These are phyloP conservation scores for Metschnikowia cubensis DNA, from an alignment of 805 yeast genomes.

Conservation along the genomic window DNA sequence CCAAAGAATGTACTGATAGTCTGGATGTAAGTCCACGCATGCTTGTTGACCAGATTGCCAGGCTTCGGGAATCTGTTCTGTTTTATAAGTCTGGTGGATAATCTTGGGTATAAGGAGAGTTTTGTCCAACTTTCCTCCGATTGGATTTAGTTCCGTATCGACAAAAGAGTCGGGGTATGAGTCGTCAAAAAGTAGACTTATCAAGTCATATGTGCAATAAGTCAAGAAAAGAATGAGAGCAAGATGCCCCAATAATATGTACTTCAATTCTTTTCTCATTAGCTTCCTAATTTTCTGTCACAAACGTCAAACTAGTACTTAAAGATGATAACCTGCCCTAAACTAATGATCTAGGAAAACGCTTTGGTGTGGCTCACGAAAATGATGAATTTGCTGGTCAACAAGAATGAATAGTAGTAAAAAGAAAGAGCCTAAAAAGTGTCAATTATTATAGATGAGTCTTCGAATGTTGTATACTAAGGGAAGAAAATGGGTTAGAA, in stretches of 20 bases:
- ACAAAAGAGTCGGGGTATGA: constrained; percentile 59
- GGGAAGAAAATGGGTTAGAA: background rate
- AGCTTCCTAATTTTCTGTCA: background rate
- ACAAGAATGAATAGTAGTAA: background rate
- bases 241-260: constrained; percentile 56
- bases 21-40: constrained; percentile 78
- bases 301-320: background rate
- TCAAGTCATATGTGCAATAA: constrained; percentile 68
- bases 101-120: constrained; percentile 77
- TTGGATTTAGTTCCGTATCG: constrained; percentile 59
- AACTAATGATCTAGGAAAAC: background rate
- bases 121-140: constrained; percentile 37
- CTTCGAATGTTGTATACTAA: background rate
- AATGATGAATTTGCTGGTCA: background rate
- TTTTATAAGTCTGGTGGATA: constrained; percentile 90
- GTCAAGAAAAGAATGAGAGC: constrained; percentile 49
- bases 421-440: background rate
- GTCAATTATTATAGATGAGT: background rate
- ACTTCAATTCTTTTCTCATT: constrained; percentile 66
- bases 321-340: background rate
- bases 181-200: constrained; percentile 71
- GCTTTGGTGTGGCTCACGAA: background rate
- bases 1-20: constrained; percentile 85
- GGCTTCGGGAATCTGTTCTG: constrained; percentile 67
- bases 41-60: constrained; percentile 78